Percentiles rank a stretch among this genome's conserved stretches.
Conservation (phyloP, 1,284 basidiomycete species). For the Austroboletus niveus region DNA sequence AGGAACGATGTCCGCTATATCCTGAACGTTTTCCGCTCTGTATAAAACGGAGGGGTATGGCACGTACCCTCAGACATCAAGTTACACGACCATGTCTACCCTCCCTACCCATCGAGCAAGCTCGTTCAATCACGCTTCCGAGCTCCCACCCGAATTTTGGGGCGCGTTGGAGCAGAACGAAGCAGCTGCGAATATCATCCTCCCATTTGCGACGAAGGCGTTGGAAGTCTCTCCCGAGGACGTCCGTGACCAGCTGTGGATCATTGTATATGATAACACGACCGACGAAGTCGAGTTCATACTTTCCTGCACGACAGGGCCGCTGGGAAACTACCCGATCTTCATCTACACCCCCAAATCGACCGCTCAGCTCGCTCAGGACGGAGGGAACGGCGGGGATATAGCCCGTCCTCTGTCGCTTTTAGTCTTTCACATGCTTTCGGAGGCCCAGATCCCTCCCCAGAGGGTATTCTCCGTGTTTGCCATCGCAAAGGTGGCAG, state of each 20-base stretch:
- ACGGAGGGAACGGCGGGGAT: conserved; percentile 23
- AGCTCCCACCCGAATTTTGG: conserved; percentile 38
- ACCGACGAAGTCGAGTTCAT: conserved; percentile 46
- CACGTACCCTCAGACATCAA: neutral
- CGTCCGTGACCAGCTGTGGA: conserved; percentile 47
- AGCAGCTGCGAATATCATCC: conserved; percentile 51
- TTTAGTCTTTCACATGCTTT: conserved; percentile 36
- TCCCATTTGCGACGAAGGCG: conserved; percentile 43
- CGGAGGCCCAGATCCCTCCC: conserved; percentile 33
- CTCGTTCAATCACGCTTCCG: conserved; percentile 11
- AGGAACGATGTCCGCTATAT: neutral
- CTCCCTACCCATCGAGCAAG: neutral
- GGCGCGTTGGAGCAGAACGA: conserved; percentile 38
- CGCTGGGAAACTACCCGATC: conserved; percentile 56
- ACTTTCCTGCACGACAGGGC: conserved; percentile 53
- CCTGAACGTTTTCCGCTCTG: neutral
- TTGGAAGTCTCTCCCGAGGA: conserved; percentile 10
- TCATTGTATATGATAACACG: conserved; percentile 38
- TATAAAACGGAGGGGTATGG: conserved; percentile 1
- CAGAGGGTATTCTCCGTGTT: conserved; percentile 70
- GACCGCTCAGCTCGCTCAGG: conserved; percentile 26
- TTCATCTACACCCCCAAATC: conserved; percentile 50
- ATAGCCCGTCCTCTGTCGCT: conserved; percentile 35
- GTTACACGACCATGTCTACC: conserved; percentile 5
- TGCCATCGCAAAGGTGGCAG: conserved; percentile 48